Evolutionary conservation across 768 basidiomycete genomes (phyloP).

Genomic region (Auricularia sp.): DNA sequence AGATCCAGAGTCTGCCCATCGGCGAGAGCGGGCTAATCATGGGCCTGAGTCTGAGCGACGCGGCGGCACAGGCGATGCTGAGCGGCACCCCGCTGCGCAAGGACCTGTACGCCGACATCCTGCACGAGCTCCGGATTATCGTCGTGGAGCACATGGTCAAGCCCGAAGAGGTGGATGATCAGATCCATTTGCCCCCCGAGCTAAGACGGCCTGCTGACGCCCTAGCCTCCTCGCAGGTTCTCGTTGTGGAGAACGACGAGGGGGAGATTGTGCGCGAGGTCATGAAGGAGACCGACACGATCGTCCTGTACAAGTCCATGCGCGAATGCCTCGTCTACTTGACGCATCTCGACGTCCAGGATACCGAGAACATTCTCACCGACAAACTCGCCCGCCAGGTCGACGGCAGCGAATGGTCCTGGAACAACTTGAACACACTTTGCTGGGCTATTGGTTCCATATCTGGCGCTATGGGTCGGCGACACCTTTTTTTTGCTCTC

Average conservation of each 20-base stretch:
- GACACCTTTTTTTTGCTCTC: background rate
- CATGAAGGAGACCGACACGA: conserved; percentile 41
- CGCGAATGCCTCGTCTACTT: conserved; percentile 40
- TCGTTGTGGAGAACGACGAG: conserved; percentile 44
- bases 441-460: conserved; percentile 47
- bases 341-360: conserved; percentile 39
- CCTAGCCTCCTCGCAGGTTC: conserved; percentile 21
- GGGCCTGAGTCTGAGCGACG: conserved; percentile 29
- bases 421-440: conserved; percentile 41
- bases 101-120: conserved; percentile 37
- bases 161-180: conserved; percentile 34
- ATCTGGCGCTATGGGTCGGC: conserved; percentile 39
- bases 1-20: conserved; percentile 34
- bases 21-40: conserved; percentile 26
- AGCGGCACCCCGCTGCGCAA: conserved; percentile 27
- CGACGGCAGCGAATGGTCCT: conserved; percentile 39
- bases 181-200: background rate
- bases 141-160: conserved; percentile 46
- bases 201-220: background rate
- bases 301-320: conserved; percentile 44
- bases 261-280: conserved; percentile 44
- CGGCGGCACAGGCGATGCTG: conserved; percentile 19
- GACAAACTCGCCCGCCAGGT: conserved; percentile 41
- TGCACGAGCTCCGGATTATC: conserved; percentile 35
- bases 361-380: conserved; percentile 42